Evolutionary conservation across 495 filamentous ascomycete species (phyloP), one percentile per base, ranked within the genome.

Genomic region (Tetracladium marchalianum): DNA sequence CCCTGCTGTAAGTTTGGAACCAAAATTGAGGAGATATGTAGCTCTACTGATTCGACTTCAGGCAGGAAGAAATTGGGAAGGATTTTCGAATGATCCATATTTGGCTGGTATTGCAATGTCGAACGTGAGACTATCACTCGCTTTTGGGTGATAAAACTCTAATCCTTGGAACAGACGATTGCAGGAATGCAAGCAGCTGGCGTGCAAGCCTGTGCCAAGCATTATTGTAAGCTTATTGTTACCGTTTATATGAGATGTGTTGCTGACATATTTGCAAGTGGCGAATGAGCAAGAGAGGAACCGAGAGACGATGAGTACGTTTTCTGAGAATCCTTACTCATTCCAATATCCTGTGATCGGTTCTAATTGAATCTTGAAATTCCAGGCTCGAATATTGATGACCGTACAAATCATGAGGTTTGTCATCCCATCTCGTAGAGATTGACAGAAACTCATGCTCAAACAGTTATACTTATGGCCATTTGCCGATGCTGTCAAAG

Each of bases 361-460:
- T n/a, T n/a, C 22, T 95, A 93, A 70, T 81, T 90, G n/a, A 53
- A 85, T 87, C 61, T 68, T 67, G 33, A 34, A 80, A 6, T 90
- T 81, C 61, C 80, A 27, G 53, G 50, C 33, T 13, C 81, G 10
- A 96, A 96, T 57, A 71, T 96, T 15, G 90, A 95, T 58, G 90
- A 97, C 66, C 81, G 77, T 58, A 92, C 89, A 2, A 76, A 95
- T 75, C 90, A 97, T 63, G 90, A 97, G 49, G 53, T 55, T 35
- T 24, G 27, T 9, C 31, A n/a, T 9, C 19, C 22, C 7, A 7
- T 27, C 22, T 7, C 22, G 3, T 7, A 27, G 7, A 27, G 22
- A 27, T 27, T 3, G 3, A 27, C 7, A 3, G 22, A 27, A 3
- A 3, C 22, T 27, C 13, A 22, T 18, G 18, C 7, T 9, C 11